Base-by-base conservation (phyloP, 139 green algal species). In the Micractinium sp. region DNA sequence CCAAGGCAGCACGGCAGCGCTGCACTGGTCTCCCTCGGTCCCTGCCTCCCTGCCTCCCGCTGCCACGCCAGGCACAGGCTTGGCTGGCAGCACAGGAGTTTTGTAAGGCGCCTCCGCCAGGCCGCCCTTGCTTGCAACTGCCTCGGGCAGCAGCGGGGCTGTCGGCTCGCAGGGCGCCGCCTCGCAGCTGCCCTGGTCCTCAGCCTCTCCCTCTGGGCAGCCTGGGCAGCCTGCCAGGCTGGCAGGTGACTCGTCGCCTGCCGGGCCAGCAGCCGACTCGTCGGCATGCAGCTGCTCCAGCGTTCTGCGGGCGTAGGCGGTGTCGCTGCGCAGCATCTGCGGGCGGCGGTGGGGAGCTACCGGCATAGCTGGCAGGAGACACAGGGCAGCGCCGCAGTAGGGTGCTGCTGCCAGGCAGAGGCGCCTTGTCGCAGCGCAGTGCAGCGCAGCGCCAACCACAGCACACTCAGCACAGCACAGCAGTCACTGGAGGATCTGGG, bases 251-350 rank as follows among this genome's bases (percentile, higher is more conserved):
- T 29, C 15, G 73, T n/a, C 73, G n/a, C 73, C 73, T 9, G 73
- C 31, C n/a, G 73, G 31, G 73, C 22, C 73, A 2, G 73, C 73
- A 7, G 73, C 73, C n/a, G 31, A 31, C 15, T 38, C 73, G 4
- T n/a, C 67, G 67, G 67, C 73, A 22, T 78, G n/a, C 73, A 78
- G 73, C 73, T 78, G 73, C 73, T 78, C 73, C 31, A 78, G 73
- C 73, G 33, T n/a, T 25, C 39, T 1, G 7, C 33, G n/a, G 0
- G n/a, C 73, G 73, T 78, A 78, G n/a, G 73, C 73, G 2, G 73
- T 39, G 73, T 78, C 73, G 73, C 73, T 41, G 73, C n/a, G 73
- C n/a, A 78, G 73, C 73, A 78, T 78, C 73, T 78, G 73, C n/a
- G 33, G n/a, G n/a, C 27, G 73, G 27, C 16, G 73, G 73, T 15